phyloP scores from a whole-genome alignment of 768 basidiomycete species.

The Suillus subalutaceus region DNA sequence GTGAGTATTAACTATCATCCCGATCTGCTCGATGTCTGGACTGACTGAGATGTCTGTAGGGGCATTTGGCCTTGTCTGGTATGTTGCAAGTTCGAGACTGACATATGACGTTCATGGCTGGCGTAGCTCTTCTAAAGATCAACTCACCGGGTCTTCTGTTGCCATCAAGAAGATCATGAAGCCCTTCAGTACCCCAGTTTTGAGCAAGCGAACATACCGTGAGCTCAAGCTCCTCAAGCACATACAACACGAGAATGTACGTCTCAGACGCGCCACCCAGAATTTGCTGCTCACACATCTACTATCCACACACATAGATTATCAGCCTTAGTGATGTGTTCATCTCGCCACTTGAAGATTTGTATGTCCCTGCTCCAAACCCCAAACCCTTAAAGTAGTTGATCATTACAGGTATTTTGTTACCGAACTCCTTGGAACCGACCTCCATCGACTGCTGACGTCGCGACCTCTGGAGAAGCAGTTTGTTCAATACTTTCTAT shows the following conservation, averaged over 20 bases:
- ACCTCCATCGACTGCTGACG: conserved; percentile 95
- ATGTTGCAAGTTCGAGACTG: conserved; percentile 24
- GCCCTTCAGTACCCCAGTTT: conserved; percentile 98
- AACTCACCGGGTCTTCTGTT: conserved; percentile 89
- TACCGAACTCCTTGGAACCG: conserved; percentile 96
- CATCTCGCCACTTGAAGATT: conserved; percentile 98
- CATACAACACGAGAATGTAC: conserved; percentile 96
- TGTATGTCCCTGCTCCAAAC: conserved; percentile 54
- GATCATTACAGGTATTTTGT: conserved; percentile 83
- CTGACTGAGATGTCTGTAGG: conserved; percentile 47
- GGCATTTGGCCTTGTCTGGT: conserved; percentile 99
- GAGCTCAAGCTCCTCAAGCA: conserved; percentile 98
- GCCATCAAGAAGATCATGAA: conserved; percentile 99
- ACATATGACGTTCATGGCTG: conserved; percentile 17
- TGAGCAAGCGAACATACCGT: conserved; percentile 95
- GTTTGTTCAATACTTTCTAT: conserved; percentile 99
- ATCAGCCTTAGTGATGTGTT: conserved; percentile 99
- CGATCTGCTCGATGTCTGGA: conserved; percentile 11
- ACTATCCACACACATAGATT: conserved; percentile 56
- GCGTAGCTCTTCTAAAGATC: conserved; percentile 88
- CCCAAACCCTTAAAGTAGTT: conserved; percentile 5
- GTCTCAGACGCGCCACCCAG: conserved; percentile 29
- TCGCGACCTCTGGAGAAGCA: conserved; percentile 98
- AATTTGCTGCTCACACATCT: conserved; percentile 2
- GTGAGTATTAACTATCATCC: conserved; percentile 47